Base-by-base conservation (phyloP, 1,284 basidiomycete genomes). In the Kalmanozyma brasiliensis region DNA sequence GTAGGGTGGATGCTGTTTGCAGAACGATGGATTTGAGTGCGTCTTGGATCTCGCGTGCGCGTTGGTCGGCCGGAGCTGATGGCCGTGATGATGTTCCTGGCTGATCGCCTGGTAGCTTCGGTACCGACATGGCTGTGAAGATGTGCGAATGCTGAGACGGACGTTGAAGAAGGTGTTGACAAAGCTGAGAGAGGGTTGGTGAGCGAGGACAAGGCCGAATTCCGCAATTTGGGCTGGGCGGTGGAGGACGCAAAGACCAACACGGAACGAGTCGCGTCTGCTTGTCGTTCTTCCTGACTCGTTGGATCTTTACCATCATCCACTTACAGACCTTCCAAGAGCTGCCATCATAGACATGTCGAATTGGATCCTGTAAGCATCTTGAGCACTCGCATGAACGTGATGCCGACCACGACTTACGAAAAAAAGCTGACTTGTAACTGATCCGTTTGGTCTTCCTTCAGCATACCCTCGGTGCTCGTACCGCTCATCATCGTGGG, bases 401-500 rank as follows among this genome's bases (percentile, higher is more conserved):
- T n/a, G n/a, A n/a, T n/a, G n/a, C n/a, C n/a, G n/a, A n/a, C n/a
- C n/a, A n/a, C n/a, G n/a, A n/a, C n/a, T n/a, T n/a, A n/a, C n/a
- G n/a, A n/a, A n/a, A n/a, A n/a, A n/a, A n/a, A n/a, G n/a, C n/a
- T n/a, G n/a, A n/a, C n/a, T n/a, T n/a, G n/a, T n/a, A n/a, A n/a
- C n/a, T n/a, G n/a, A n/a, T n/a, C n/a, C 19, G 1, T 40, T 8
- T 13, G 8, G 20, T 20, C 8, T 8, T 17, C n/a, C n/a, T 8
- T 38, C 45, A 72, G 69, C 29, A 72, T 72, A 29, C 69, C 69
- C 4, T 67, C 64, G 59, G 64, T 72, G 13, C 55, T 72, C 26
- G 52, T 72, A 17, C 69, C 69, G 30, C 64, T 72, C 43, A 61
- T 72, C 51, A 63, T 72, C 16, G 59, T 72, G 1, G 69, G 69